phyloP scores from a whole-genome alignment of 139 green algal genomes.

The Picochlorum costavermella region DNA sequence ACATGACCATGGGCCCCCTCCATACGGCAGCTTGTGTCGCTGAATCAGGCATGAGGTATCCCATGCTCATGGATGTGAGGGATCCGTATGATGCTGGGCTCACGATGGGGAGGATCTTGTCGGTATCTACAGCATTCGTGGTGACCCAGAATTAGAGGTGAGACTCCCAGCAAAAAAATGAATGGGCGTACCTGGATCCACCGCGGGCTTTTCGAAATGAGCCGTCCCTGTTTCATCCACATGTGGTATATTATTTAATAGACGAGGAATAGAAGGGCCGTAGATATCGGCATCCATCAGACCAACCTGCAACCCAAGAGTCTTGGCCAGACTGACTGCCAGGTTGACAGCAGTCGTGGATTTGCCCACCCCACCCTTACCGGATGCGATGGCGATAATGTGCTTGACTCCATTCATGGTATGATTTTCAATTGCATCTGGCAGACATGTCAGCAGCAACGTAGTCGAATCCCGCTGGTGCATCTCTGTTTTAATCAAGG shows the following conservation, averaged over 20 bases:
- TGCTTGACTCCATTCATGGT: slow-evolving; percentile 46
- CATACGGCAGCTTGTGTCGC: slow-evolving; percentile 57
- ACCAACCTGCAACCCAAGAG: slow-evolving; percentile 58
- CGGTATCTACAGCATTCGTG: not conserved
- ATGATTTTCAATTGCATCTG: not conserved
- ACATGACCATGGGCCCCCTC: slow-evolving; percentile 87
- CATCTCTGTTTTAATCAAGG: no score
- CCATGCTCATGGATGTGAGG: slow-evolving; percentile 72
- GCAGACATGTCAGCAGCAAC: no score
- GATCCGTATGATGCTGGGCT: slow-evolving; percentile 26
- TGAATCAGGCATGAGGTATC: slow-evolving; percentile 73
- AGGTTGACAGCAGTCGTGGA: slow-evolving; percentile 88
- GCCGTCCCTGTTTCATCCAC: no score
- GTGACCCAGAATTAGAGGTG: not conserved
- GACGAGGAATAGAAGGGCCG: slow-evolving; percentile 69
- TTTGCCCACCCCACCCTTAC: slow-evolving; percentile 92
- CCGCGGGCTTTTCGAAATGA: slow-evolving; percentile 33
- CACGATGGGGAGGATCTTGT: slow-evolving; percentile 46
- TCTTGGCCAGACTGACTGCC: slow-evolving; percentile 61
- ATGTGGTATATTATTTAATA: slow-evolving; percentile 64
- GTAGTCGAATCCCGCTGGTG: no score
- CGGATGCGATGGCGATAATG: slow-evolving; percentile 79
- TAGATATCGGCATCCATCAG: slow-evolving; percentile 90
- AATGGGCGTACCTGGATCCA: slow-evolving; percentile 10
- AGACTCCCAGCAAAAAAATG: not conserved